phyloP scores from a whole-genome alignment of 1,284 basidiomycete species.

The Melampsora larici-populina region DNA sequence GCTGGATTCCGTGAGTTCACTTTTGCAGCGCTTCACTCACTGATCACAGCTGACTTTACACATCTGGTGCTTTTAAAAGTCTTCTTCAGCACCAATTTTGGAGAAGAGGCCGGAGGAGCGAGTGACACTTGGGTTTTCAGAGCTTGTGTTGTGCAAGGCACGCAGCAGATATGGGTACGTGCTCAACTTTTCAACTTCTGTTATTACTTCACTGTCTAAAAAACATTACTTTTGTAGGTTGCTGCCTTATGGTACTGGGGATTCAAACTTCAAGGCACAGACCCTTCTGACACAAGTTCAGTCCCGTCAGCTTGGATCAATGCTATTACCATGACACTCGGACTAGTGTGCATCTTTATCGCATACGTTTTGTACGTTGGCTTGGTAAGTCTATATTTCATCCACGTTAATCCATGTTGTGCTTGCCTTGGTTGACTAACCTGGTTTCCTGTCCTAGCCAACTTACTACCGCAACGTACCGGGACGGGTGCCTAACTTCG shows the following conservation, averaged over 20 bases:
- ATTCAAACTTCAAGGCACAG: conserved; percentile 65
- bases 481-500: conserved; percentile 85
- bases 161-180: conserved; percentile 43
- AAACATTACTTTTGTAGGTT: conserved; percentile 62
- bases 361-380: conserved; percentile 77
- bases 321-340: conserved; percentile 74
- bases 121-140: conserved; percentile 86
- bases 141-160: conserved; percentile 78
- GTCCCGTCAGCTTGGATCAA: conserved; percentile 59
- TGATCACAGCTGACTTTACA: background rate
- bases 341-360: conserved; percentile 69
- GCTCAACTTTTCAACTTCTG: background rate
- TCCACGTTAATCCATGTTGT: conserved; percentile 33
- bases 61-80: conserved; percentile 48
- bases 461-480: conserved; percentile 83
- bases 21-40: background rate
- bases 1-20: conserved; percentile 64
- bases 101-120: conserved; percentile 88
- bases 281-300: conserved; percentile 61
- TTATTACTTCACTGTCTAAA: background rate
- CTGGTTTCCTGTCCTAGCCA: conserved; percentile 49
- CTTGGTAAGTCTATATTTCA: conserved; percentile 67
- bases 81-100: conserved; percentile 91
- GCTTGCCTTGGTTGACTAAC: background rate
- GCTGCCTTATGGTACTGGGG: conserved; percentile 94